phyloP scores from a whole-genome alignment of 352 stramenopile species.

The Phytopythium kandeliae region DNA sequence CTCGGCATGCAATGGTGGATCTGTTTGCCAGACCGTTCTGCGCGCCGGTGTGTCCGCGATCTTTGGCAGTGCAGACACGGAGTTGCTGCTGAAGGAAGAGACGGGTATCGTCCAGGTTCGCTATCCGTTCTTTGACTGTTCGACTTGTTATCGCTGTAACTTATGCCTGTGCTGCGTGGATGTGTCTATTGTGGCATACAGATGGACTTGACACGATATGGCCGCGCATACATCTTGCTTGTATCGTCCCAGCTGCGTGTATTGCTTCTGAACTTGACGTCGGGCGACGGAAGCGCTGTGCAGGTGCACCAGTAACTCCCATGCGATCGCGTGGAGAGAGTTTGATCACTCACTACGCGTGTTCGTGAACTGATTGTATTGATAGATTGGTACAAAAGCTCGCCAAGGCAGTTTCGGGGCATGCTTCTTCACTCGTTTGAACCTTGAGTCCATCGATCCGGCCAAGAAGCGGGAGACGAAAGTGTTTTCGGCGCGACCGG shows the following conservation, averaged over 20 bases:
- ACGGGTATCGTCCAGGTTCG: constrained; percentile 75
- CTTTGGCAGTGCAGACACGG: constrained; percentile 77
- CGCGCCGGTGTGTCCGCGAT: constrained; percentile 77
- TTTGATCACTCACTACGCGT: no score
- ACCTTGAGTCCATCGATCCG: constrained; percentile 51
- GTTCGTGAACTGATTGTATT: no score
- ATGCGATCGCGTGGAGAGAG: background rate
- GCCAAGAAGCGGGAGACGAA: constrained; percentile 54
- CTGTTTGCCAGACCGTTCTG: constrained; percentile 72
- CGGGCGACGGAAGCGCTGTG: constrained; percentile 61
- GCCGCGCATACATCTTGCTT: constrained; percentile 58
- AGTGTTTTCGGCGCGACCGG: constrained; percentile 79
- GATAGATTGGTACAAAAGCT: constrained; percentile 75
- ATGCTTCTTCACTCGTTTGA: constrained; percentile 71
- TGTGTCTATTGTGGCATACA: constrained; percentile 12
- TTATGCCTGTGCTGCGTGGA: background rate
- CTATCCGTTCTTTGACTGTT: background rate
- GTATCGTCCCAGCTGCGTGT: constrained; percentile 82
- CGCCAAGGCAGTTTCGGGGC: constrained; percentile 77
- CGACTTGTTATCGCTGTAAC: background rate
- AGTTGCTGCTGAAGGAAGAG: constrained; percentile 83
- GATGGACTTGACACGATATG: constrained; percentile 59
- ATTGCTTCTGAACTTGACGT: constrained; percentile 69
- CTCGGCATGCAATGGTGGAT: constrained; percentile 73
- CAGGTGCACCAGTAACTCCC: constrained; percentile 16